Base-by-base conservation (phyloP, 352 stramenopile species). In the Phytophthora constricta region DNA sequence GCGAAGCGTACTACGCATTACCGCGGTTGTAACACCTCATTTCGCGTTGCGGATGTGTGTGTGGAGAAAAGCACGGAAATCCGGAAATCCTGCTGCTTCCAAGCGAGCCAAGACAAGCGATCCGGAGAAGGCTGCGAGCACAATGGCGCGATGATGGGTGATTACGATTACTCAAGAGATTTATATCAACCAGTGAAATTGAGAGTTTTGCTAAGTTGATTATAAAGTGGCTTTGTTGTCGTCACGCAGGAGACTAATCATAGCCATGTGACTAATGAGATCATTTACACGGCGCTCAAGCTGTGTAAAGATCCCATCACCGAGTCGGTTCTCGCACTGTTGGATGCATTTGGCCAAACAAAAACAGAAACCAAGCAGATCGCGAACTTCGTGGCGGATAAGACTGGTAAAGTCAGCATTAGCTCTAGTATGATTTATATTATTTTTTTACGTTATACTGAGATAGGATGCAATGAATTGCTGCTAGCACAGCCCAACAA, bases 291-390 rank as follows among this genome's bases (percentile, higher is more conserved):
- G 5, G 28, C 31, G 2, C 19, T 56, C 7, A 43, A 45, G 13
- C 16, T 28, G 10, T 45, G 17, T 2, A 56, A 56, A 2, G 49
- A 45, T 10, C 8, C 45, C 1, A 19, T 45, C 3, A 56, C 17
- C 28, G 49, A 45, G 8, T 16, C 27, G 3, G 19, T 56, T 4
- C n/a, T 56, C 5, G 31, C 27, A 13, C 17, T 56, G n/a, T 14
- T 56, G n/a, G 49, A 56, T 45, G 49, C 49, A 17, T 43, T 56
- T 14, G 49, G 49, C 1, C 28, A 56, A 28, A 45, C 28, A 27
- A 45, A 45, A 5, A 45, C 8, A 19, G 49, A 56, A 4, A 45
- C 49, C 16, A 56, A 56, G 49, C 49, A 56, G 13, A 56, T 56
- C n/a, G 27, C 28, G 1, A 45, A n/a, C 17, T 56, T 27, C 17